phyloP scores from a whole-genome alignment of 2,329 filamentous ascomycete genomes.

The Escovopsis sp. region DNA sequence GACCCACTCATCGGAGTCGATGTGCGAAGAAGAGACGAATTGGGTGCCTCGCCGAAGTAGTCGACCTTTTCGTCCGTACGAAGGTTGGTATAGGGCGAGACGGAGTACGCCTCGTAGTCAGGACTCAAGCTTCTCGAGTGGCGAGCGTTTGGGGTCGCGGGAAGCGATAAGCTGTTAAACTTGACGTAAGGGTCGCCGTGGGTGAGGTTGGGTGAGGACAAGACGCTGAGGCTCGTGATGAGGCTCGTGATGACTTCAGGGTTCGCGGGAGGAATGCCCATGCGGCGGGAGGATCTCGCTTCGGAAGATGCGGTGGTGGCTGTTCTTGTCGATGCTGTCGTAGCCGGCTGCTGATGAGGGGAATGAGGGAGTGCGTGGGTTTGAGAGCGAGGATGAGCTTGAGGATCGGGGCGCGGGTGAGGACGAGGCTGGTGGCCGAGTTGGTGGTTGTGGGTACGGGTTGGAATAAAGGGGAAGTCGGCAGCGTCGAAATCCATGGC shows the following conservation, averaged over 20 bases:
- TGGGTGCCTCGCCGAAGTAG: constrained; percentile 44
- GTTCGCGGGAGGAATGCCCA: constrained; percentile 31
- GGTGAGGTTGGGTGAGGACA: constrained; percentile 49
- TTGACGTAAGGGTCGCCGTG: constrained; percentile 50
- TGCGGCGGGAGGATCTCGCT: constrained; percentile 3
- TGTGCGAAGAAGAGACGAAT: constrained; percentile 63
- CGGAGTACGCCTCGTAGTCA: constrained; percentile 54
- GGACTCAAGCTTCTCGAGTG: constrained; percentile 47
- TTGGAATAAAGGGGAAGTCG: constrained; percentile 18
- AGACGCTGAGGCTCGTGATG: constrained; percentile 57
- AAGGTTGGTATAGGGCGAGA: constrained; percentile 32
- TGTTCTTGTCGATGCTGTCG: too few relatives aligned
- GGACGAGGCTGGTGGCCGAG: neutral
- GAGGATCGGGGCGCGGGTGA: neutral
- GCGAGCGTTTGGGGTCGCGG: constrained; percentile 22
- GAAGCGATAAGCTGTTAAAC: constrained; percentile 26
- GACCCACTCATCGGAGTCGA: constrained; percentile 67
- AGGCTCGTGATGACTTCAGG: constrained; percentile 57
- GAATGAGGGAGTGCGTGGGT: constrained; percentile 6
- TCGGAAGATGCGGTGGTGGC: constrained; percentile 1
- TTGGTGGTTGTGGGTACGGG: constrained; percentile 11
- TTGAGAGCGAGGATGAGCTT: neutral
- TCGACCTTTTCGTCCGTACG: constrained; percentile 27
- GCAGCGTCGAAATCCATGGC: constrained; percentile 16
- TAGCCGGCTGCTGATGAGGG: neutral